Base-by-base conservation (phyloP, 495 filamentous ascomycete species). In the Penicillium cinerascens region DNA sequence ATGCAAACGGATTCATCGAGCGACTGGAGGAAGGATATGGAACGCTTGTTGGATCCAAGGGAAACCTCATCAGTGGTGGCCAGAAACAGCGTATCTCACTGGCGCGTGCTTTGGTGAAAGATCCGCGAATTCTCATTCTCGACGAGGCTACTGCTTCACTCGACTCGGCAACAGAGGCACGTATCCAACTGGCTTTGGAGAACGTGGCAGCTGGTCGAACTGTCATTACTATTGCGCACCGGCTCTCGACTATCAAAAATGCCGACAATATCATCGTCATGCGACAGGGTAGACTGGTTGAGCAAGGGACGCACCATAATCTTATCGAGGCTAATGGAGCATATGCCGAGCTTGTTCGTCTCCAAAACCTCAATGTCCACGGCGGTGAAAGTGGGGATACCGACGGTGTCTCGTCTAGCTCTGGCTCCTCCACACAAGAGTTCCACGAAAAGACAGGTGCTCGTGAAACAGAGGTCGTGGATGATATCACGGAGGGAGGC, bases 91-190 rank as follows among this genome's bases (percentile, higher is more conserved):
- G 83, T n/a, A 60, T 87, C 16, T 72, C 85, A 5, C 80, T 89
- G 42, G 86, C 86, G 0, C 73, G 86, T 16, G 82, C 81, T n/a
- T 79, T 89, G 27, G 77, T 92, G 47, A 87, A 87, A 58, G 76
- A 87, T 43, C 88, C 89, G 0, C 80, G 79, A 21, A 84, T 95
- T 53, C 67, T 95, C 4, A 84, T 93, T 27, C 70, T 95, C 3
- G 88, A 92, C 60, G 89, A 93, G 64, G 88, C 89, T 15, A 92
- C 88, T 2, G 81, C 60, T 1, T 71, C 69, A n/a, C 33, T 81
- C 1, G 78, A 81, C 60, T 77, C 78, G 1, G 60, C 66, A 25
- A 78, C 65, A 20, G 78, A 82, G 56, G 68, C 59, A 38, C 68
- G 69, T 21, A 79, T 80, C 41, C 78, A 77, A 49, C 43, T 39